Conservation (phyloP, 441 rosid species). For the Pelargonium fulgidum region DNA sequence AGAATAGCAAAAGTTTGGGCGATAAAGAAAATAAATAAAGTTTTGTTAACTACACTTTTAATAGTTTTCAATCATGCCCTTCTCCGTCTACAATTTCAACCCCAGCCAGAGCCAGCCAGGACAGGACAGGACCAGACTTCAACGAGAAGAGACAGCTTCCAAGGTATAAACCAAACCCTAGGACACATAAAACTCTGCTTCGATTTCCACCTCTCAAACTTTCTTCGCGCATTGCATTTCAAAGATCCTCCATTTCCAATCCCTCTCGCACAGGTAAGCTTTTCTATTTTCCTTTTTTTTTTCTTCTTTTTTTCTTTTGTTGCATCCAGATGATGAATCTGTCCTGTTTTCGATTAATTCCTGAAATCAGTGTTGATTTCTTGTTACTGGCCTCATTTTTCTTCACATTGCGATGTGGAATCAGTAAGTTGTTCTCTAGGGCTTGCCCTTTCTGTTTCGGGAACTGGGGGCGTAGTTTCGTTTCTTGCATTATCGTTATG, state of each 20-base stretch:
- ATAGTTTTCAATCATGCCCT: constrained; percentile 19
- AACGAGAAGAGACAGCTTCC: background rate
- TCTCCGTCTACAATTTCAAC: background rate
- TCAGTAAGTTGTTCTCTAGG: constrained; percentile 1
- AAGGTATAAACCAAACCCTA: constrained; percentile 20
- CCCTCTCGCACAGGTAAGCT: constrained; percentile 16
- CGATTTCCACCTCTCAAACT: constrained; percentile 14
- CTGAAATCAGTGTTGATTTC: background rate
- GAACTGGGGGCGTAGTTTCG: background rate
- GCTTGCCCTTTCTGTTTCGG: constrained; percentile 10
- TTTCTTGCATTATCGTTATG: constrained; percentile 8
- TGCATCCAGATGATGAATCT: constrained; percentile 20
- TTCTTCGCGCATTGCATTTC: constrained; percentile 27
- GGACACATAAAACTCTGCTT: constrained; percentile 4
- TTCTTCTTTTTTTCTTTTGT: background rate
- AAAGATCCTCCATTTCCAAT: constrained; percentile 38
- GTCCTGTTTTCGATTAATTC: constrained; percentile 10
- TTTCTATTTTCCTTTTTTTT: background rate
- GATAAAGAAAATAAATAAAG: background rate
- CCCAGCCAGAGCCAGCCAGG: constrained; percentile 18
- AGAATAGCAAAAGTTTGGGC: background rate
- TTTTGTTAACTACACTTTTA: background rate
- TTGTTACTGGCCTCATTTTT: too few relatives aligned
- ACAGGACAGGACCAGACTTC: background rate
- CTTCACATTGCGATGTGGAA: too few relatives aligned